These are phyloP conservation scores for Tilletia walkeri DNA, from an alignment of 1,284 basidiomycete genomes.

Conservation along the genomic window DNA sequence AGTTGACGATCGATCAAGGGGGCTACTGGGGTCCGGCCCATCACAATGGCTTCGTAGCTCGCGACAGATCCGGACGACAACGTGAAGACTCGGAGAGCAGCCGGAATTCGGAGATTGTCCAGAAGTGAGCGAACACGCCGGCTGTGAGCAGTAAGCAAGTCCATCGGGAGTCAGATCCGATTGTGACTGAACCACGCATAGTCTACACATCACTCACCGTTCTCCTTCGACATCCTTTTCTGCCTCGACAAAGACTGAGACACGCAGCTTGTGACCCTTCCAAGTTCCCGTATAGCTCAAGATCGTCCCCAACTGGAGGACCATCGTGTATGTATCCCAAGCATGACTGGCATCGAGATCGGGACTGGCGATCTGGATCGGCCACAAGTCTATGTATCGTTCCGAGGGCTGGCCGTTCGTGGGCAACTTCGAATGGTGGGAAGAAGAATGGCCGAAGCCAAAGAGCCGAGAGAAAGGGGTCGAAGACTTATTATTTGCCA, in stretches of 20 bases:
- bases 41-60: slow-evolving; percentile 50
- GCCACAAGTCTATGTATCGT: slow-evolving; percentile 53
- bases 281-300: slow-evolving; percentile 52
- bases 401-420: slow-evolving; percentile 21
- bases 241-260: slow-evolving; percentile 54
- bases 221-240: slow-evolving; percentile 46
- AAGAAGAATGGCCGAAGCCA: slow-evolving; percentile 8
- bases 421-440: slow-evolving; percentile 17
- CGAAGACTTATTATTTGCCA: neutral
- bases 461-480: neutral
- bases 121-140: slow-evolving; percentile 46
- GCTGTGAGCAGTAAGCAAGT: neutral
- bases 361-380: slow-evolving; percentile 50
- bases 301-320: slow-evolving; percentile 54
- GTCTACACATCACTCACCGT: slow-evolving; percentile 19
- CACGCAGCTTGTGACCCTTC: slow-evolving; percentile 52
- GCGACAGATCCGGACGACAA: slow-evolving; percentile 41
- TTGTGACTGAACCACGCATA: too few relatives aligned
- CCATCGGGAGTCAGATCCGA: too few relatives aligned
- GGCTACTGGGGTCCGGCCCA: slow-evolving; percentile 36
- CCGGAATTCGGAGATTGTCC: slow-evolving; percentile 54
- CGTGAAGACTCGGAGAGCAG: slow-evolving; percentile 50
- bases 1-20: slow-evolving; percentile 20
- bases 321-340: slow-evolving; percentile 56
- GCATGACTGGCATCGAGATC: slow-evolving; percentile 42